phyloP scores from a whole-genome alignment of 345 rosid genomes.

The Stellera chamaejasme region DNA sequence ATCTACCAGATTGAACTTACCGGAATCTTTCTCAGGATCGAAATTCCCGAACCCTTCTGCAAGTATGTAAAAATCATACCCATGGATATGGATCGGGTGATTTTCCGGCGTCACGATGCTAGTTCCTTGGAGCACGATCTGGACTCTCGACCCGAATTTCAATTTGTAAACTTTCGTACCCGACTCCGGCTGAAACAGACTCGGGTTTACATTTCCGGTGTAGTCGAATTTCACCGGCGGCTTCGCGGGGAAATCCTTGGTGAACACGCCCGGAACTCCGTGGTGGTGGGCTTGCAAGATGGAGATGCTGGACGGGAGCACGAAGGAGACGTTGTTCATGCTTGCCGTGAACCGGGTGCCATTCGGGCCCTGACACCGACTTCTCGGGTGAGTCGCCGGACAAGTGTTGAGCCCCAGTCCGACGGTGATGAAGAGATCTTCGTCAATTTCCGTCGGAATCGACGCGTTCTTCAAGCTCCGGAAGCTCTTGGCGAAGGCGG shows the following conservation, averaged over 20 bases:
- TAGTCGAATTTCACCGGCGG: slow-evolving; percentile 68
- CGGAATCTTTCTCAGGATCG: slow-evolving; percentile 46
- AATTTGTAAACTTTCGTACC: slow-evolving; percentile 67
- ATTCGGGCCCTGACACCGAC: slow-evolving; percentile 73
- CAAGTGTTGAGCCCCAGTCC: slow-evolving; percentile 75
- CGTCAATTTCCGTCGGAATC: slow-evolving; percentile 65
- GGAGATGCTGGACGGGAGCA: slow-evolving; percentile 54
- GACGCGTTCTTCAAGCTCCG: slow-evolving; percentile 43
- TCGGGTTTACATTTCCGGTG: slow-evolving; percentile 70
- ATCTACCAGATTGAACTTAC: slow-evolving; percentile 79
- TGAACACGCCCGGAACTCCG: slow-evolving; percentile 66
- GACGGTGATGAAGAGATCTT: slow-evolving; percentile 54
- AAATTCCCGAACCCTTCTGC: slow-evolving; percentile 92
- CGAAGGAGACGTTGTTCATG: slow-evolving; percentile 81
- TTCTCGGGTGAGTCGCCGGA: slow-evolving; percentile 35
- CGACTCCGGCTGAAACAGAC: slow-evolving; percentile 57
- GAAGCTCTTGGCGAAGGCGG: slow-evolving; percentile 40
- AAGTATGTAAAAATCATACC: slow-evolving; percentile 83
- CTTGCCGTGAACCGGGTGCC: slow-evolving; percentile 86
- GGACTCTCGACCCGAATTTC: slow-evolving; percentile 67
- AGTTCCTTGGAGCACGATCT: slow-evolving; percentile 76
- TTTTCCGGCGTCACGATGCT: slow-evolving; percentile 78
- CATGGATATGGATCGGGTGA: slow-evolving; percentile 92
- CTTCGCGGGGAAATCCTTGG: slow-evolving; percentile 65
- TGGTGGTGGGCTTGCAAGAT: slow-evolving; percentile 67